Base-by-base conservation (phyloP, 176 grass and related monocot species). In the Phragmites australis region DNA sequence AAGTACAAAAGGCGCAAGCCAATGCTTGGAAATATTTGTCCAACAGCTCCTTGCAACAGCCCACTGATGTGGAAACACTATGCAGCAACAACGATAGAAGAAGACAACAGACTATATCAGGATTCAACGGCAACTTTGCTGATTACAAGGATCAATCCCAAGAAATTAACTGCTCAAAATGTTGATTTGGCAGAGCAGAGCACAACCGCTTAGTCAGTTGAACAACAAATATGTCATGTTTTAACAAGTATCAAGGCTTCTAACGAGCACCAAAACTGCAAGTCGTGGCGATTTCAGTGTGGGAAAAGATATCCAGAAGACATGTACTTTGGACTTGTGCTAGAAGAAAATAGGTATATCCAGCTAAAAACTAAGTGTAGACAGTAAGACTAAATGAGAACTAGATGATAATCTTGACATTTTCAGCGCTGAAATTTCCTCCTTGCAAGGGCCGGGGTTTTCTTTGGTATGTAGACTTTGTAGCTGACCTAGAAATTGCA, bases 401-500 rank as follows among this genome's bases (percentile, higher is more conserved):
- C 48, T 64, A 21, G 37, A 75, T n/a, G 76, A 50, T 26, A 3
- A 45, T 78, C 66, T 39, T 71, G 74, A 29, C 21, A 17, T 51
- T 76, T 82, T 94, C 81, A 94, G 58, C 80, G 85, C 74, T 92
- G 94, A 58, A 95, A 72, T 54, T 95, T 90, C 85, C 86, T 95
- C 70, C 90, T 89, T 81, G 86, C 84, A 83, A 93, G 85, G 9
- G 86, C 86, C 4, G 90, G 79, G 17, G 29, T 72, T 72, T 76
- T 95, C 70, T 93, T 91, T 72, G 96, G 96, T 84, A 99, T 99
- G 84, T 95, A 93, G 75, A 99, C 96, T 49, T 99, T 93, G 82
- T 99, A 99, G 77, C 88, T 95, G 61, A 99, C 96, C 96, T 93
- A 65, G 27, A 68, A 86, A 85, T 81, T 37, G 69, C 32, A 85